Conservation (phyloP, 148 eudicot genomes). For the Nepenthes mirabilis region DNA sequence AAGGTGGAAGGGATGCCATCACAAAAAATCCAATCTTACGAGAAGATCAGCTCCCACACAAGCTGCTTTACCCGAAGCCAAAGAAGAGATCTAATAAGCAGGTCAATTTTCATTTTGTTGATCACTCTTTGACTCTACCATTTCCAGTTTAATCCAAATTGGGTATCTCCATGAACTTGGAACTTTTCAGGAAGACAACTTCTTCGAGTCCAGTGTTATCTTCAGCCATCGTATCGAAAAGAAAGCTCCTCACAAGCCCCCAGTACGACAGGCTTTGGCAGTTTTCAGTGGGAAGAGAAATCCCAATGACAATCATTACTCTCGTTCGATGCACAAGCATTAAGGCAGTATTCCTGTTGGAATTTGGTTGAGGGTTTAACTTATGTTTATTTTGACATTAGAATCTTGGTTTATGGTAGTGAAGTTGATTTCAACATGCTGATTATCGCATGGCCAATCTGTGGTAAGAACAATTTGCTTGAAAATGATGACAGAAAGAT, state of each 20-base stretch:
- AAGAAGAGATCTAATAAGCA: slow-evolving; percentile 59
- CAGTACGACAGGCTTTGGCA: slow-evolving; percentile 72
- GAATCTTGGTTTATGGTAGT: no score
- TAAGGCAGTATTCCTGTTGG: slow-evolving; percentile 5
- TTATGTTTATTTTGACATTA: not conserved
- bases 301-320: slow-evolving; percentile 83
- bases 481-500: no score
- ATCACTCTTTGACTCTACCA: not conserved
- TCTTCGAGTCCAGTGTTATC: slow-evolving; percentile 35
- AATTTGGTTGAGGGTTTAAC: not conserved
- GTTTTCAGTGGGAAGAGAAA: slow-evolving; percentile 81
- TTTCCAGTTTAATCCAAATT: not conserved
- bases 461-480: no score
- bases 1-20: slow-evolving; percentile 81
- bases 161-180: not conserved
- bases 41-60: slow-evolving; percentile 83
- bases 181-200: slow-evolving; percentile 44
- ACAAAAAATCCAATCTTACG: slow-evolving; percentile 84
- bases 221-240: slow-evolving; percentile 56
- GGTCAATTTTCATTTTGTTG: slow-evolving; percentile 15
- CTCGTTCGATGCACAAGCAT: slow-evolving; percentile 37
- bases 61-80: slow-evolving; percentile 39
- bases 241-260: slow-evolving; percentile 59
- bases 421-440: no score
- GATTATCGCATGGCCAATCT: no score